A percentile compares a stretch with the other conserved stretches of the same genome.
phyloP scores from a whole-genome alignment of 371 early-diverging fungal genomes.

The Saksenaea vasiformis region DNA sequence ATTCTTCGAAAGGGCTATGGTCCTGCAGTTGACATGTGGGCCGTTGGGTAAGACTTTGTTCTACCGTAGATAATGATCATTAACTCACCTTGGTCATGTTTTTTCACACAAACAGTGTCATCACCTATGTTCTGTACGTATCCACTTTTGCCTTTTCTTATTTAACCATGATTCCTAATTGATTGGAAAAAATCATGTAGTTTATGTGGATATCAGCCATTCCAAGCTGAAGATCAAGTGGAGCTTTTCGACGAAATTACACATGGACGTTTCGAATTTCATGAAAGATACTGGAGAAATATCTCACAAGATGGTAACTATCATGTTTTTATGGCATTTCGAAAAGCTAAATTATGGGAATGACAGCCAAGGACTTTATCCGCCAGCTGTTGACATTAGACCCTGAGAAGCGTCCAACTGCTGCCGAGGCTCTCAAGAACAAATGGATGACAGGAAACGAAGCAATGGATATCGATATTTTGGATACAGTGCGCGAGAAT shows the following conservation, averaged over 20 bases:
- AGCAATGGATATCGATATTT: conserved; percentile 65
- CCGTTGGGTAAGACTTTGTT: conserved; percentile 45
- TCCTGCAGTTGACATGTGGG: conserved; percentile 86
- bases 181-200: conserved; percentile 18
- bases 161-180: neutral
- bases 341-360: neutral
- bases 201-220: conserved; percentile 77
- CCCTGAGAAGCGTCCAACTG: conserved; percentile 76
- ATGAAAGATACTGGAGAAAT: conserved; percentile 79
- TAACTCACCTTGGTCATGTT: neutral
- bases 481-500: conserved; percentile 70
- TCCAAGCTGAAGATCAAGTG: conserved; percentile 68
- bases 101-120: conserved; percentile 46
- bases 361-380: conserved; percentile 89
- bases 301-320: conserved; percentile 68
- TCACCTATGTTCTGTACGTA: conserved; percentile 69
- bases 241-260: conserved; percentile 67
- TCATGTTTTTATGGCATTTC: neutral
- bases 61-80: neutral
- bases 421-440: conserved; percentile 79
- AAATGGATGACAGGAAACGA: conserved; percentile 76
- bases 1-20: conserved; percentile 70
- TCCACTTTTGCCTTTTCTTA: neutral
- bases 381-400: conserved; percentile 74
- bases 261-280: conserved; percentile 70